Evolutionary conservation across 345 rosid genomes (phyloP).

Genomic region (Lenwebbia sp.): DNA sequence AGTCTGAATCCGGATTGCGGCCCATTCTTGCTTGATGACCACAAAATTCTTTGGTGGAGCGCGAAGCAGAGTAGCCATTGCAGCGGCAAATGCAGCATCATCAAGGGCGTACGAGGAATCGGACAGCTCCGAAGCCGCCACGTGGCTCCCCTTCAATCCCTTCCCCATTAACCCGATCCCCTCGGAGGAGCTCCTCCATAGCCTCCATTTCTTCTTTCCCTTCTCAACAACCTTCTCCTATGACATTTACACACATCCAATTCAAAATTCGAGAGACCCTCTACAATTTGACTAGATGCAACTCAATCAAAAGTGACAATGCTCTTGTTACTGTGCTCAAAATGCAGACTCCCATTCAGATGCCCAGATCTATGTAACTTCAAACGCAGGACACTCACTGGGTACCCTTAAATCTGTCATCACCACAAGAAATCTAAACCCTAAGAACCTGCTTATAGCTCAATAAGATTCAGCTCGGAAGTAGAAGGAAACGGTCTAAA

Average conservation of each 20-base stretch:
- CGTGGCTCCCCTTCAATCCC: conserved; percentile 28
- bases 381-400: neutral
- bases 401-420: neutral
- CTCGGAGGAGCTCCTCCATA: conserved; percentile 88
- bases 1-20: conserved; percentile 80
- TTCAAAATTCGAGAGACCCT: neutral
- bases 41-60: conserved; percentile 72
- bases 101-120: conserved; percentile 33
- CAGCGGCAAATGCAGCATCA: conserved; percentile 37
- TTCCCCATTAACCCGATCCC: conserved; percentile 31
- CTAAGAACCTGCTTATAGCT: no score
- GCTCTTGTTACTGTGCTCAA: neutral
- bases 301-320: neutral
- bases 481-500: neutral
- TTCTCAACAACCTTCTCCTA: conserved; percentile 38
- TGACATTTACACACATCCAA: neutral
- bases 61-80: conserved; percentile 66
- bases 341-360: neutral
- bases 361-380: neutral
- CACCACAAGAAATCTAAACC: neutral
- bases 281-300: neutral
- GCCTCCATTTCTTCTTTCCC: conserved; percentile 78
- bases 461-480: neutral
- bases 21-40: conserved; percentile 72
- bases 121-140: conserved; percentile 37